Base-by-base conservation (phyloP, 176 grass and related monocot genomes). In the Guadua angustifolia region DNA sequence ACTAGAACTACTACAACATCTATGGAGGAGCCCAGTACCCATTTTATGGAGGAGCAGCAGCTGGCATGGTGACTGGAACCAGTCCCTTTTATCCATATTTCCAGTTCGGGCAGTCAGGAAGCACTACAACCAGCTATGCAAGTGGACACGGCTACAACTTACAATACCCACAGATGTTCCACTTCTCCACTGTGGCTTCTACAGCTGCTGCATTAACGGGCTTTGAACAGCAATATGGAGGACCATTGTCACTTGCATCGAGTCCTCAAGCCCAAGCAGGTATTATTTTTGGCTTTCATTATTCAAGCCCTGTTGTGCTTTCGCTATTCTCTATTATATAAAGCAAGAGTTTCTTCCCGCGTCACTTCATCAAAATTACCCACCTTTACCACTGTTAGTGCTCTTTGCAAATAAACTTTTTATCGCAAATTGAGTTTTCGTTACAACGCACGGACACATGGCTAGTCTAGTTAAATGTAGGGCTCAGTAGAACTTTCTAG, bases 261-360 rank as follows among this genome's bases (percentile, higher is more conserved):
- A 98, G 86, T 80, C 88, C 92, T 81, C 81, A 90, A 83, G 83
- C 95, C 69, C 95, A 97, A 89, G 86, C 95, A 97, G 95, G 95
- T 95, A 79, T 43, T 89, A 71, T 45, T 86, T 17, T 62, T 71
- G 44, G 3, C 18, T 15, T 55, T 77, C 53, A 44, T 42, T 52
- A 69, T 33, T 56, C 63, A 81, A 65, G n/a, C n/a, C 15, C 14
- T 24, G 32, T 9, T 6, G 43, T 84, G 50, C 33, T 45, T 68
- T 36, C 80, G 32, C 73, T 7, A 68, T 24, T 61, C n/a, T n/a
- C n/a, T n/a, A n/a, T n/a, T n/a, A n/a, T n/a, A n/a, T n/a, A n/a
- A n/a, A n/a, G n/a, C n/a, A n/a, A n/a, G n/a, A n/a, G n/a, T n/a
- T n/a, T n/a, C n/a, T n/a, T n/a, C n/a, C n/a, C n/a, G n/a, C n/a